Evolutionary conservation across 1,284 basidiomycete genomes (phyloP).

Genomic region (Microbotryum intermedium): DNA sequence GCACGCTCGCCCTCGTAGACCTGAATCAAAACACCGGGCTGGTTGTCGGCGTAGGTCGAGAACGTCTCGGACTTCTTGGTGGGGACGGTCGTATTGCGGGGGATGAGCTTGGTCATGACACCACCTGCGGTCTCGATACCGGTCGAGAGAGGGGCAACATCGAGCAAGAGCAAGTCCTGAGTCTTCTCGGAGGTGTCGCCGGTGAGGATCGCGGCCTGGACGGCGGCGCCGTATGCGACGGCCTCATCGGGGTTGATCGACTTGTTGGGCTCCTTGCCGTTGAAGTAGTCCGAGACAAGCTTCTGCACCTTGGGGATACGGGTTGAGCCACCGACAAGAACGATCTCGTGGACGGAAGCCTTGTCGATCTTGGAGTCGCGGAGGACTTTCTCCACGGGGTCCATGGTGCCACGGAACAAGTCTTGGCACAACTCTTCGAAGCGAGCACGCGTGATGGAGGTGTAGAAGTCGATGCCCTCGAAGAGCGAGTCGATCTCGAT

Average conservation of each 20-base stretch:
- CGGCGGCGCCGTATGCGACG: slow-evolving; percentile 97
- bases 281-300: slow-evolving; percentile 98
- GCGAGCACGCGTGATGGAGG: slow-evolving; percentile 92
- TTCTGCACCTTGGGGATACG: slow-evolving; percentile 98
- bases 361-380: slow-evolving; percentile 98
- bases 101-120: slow-evolving; percentile 71
- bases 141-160: slow-evolving; percentile 90
- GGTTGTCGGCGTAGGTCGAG: slow-evolving; percentile 98
- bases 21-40: slow-evolving; percentile 96
- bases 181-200: slow-evolving; percentile 98
- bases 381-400: slow-evolving; percentile 97
- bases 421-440: slow-evolving; percentile 98
- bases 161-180: slow-evolving; percentile 93
- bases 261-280: slow-evolving; percentile 62
- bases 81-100: slow-evolving; percentile 85
- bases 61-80: slow-evolving; percentile 86
- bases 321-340: slow-evolving; percentile 95
- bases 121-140: slow-evolving; percentile 98
- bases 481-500: slow-evolving; percentile 95
- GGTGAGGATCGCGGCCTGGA: slow-evolving; percentile 95
- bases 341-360: slow-evolving; percentile 87
- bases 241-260: slow-evolving; percentile 99
- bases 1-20: slow-evolving; percentile 99
- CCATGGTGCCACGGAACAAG: slow-evolving; percentile 91
- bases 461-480: slow-evolving; percentile 98